Conservation (phyloP, 164 flowering plant genomes). For the Houttuynia cordata region DNA sequence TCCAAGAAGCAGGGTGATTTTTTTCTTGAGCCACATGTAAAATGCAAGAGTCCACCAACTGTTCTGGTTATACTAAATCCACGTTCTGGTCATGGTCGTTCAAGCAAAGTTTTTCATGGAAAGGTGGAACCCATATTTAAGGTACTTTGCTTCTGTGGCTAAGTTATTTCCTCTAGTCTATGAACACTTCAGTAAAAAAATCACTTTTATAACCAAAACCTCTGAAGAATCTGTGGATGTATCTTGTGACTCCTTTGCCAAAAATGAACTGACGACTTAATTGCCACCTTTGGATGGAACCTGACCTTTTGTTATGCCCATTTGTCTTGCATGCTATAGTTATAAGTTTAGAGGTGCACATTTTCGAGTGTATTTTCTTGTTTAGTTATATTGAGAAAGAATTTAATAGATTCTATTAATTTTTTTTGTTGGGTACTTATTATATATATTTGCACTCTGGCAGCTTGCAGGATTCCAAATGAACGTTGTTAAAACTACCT, state of each 20-base stretch:
- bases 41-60: slow-evolving; percentile 73
- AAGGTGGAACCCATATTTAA: slow-evolving; percentile 91
- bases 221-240: neutral
- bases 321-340: neutral
- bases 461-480: slow-evolving; percentile 98
- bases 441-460: slow-evolving; percentile 6
- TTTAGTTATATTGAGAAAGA: neutral
- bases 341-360: no score
- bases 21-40: slow-evolving; percentile 52
- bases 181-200: no score
- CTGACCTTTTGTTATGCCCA: no score
- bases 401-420: neutral
- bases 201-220: no score
- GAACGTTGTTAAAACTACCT: slow-evolving; percentile 79
- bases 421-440: neutral
- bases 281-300: neutral
- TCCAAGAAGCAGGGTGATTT: slow-evolving; percentile 78
- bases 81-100: slow-evolving; percentile 93
- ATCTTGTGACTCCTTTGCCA: neutral
- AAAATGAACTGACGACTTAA: neutral
- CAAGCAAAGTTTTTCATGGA: slow-evolving; percentile 80
- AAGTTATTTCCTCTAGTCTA: no score
- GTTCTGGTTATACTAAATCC: slow-evolving; percentile 93
- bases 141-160: slow-evolving; percentile 22
- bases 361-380: neutral